Base-by-base conservation (phyloP, 805 yeast species). In the Teunomyces gatunensis region DNA sequence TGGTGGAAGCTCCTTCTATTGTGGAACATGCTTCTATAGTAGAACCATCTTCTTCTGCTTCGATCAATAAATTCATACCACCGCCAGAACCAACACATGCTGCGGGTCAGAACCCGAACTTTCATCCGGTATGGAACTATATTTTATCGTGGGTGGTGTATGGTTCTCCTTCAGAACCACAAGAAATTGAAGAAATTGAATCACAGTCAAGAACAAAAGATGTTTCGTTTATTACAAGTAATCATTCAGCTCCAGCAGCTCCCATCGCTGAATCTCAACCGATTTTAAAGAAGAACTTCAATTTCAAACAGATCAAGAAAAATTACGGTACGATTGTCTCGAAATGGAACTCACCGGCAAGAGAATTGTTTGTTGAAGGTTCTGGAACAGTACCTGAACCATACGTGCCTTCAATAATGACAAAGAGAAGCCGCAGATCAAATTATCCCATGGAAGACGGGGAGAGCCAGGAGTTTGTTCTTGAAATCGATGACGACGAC, bases 121-220 rank as follows among this genome's bases (percentile, higher is more conserved):
- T 69, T 46, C 63, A 63, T 45, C 75, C 75, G 3, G 46, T 59
- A 9, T 72, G 77, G 77, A 64, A 63, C 44, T 66, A 64, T 47
- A 27, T 70, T 13, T 57, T 71, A 18, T 67, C 74, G 7, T 69
- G 71, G 70, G 47, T 71, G 2, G 68, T 61, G 3, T 69, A 69
- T 50, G 60, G 65, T 4, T 35, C 45, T 15, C 37, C 36, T 1
- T 41, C 34, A 4, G 44, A 49, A 20, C 46, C 23, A 4, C 13
- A 32, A 4, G 34, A 48, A 2, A 34, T 29, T 6, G 49, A 47
- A 30, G 47, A 46, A 27, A 35, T 48, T 18, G 28, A 18, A 18
- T n/a, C 20, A 13, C 21, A 25, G 9, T 18, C 25, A 9, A 36
- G 11, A n/a, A 6, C 40, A 18, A 36, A 21, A 15, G 10, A 6